Base-by-base conservation (phyloP, 257 asterid species). In the Solanum pinnatisectum region DNA sequence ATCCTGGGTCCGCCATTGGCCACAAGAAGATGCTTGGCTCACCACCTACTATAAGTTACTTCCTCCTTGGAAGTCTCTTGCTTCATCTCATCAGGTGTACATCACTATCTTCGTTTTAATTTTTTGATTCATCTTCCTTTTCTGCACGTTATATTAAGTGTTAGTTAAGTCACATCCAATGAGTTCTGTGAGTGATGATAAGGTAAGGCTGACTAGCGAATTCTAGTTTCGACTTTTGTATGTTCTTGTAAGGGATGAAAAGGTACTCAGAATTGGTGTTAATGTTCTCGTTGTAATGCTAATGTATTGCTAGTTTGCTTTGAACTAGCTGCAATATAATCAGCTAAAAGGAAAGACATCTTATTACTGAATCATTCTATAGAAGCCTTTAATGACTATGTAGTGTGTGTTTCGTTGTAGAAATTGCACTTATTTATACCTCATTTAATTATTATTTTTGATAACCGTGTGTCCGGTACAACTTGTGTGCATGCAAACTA, bases 1-100 rank as follows among this genome's bases (percentile, higher is more conserved):
- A 30, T 30, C 30, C 1, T 30, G 30, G 30, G 1, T 30, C 30
- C 1, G 30, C 30, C 30, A 30, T 1, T 30, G 30, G 60, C 98
- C 96, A 88, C 91, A 91, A 81, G 94, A 94, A 89, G 96, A 96
- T 91, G 95, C 95, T 89, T 93, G 98, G 98, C 81, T 91, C 32
- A 89, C 59, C 84, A 73, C 95, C 83, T 93, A 88, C 92, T 90
- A 68, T 27, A 91, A 92, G 36, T 90, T 96, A 15, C 88, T 91
- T 44, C 98, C 96, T 89, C 94, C 89, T 35, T 94, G 95, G 98
- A 91, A 91, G 49, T 92, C 96, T 52, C 72, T 90, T 88, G 73
- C 93, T 81, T 86, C 93, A 76, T 33, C 91, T 88, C 88, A 83
- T 33, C 91, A 89, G 95, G 99, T 96, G 89, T 97, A 89, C 27